A percentile compares a stretch with the other conserved stretches of the same genome.
Evolutionary conservation across 192 early-diverging fungal species (phyloP).

Genomic region (Chytriomyces hyalinus): DNA sequence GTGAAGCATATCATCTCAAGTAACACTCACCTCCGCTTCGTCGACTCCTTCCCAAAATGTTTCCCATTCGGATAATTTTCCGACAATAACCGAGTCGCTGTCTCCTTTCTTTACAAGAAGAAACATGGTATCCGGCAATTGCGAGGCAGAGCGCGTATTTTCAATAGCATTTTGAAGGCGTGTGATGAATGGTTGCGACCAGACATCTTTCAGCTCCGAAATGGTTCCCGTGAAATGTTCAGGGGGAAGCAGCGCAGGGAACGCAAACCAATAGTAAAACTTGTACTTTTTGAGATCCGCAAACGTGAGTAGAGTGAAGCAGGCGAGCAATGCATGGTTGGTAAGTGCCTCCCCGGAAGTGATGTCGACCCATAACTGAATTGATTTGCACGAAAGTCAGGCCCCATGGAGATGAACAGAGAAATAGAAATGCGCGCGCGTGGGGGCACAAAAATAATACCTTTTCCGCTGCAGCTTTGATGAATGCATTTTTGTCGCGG

Average conservation of each 20-base stretch:
- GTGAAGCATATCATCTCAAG: background rate
- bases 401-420: background rate
- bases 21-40: constrained; percentile 33
- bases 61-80: constrained; percentile 62
- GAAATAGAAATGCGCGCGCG: background rate
- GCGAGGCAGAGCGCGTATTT: constrained; percentile 16
- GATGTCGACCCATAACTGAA: constrained; percentile 76
- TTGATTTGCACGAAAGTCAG: background rate
- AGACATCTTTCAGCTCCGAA: constrained; percentile 47
- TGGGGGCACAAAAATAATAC: constrained; percentile 34
- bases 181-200: background rate
- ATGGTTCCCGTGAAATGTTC: constrained; percentile 51
- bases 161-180: background rate
- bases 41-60: constrained; percentile 50
- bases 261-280: constrained; percentile 94
- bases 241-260: constrained; percentile 81
- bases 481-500: constrained; percentile 74
- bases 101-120: constrained; percentile 22
- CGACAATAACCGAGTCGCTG: constrained; percentile 36
- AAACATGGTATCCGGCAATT: constrained; percentile 13
- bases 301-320: constrained; percentile 86
- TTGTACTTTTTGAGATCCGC: constrained; percentile 95
- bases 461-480: constrained; percentile 63
- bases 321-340: constrained; percentile 69
- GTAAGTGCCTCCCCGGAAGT: constrained; percentile 64